Evolutionary conservation across 2,329 filamentous ascomycete genomes (phyloP).

Genomic region (Penicillium sp.): DNA sequence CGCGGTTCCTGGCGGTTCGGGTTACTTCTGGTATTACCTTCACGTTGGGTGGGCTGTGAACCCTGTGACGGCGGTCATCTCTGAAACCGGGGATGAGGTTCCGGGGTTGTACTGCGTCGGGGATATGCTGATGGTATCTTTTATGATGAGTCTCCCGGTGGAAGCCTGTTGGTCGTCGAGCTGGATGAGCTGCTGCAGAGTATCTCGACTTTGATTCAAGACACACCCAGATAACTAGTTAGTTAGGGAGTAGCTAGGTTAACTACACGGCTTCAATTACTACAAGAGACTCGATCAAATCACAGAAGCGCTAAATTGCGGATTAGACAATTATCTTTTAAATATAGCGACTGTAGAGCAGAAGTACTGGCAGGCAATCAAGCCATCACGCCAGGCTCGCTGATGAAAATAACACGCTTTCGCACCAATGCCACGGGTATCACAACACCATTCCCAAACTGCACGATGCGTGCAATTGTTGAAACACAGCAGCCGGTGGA

Average conservation of each 20-base stretch:
- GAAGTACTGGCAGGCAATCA: conserved; percentile 4
- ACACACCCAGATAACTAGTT: not conserved
- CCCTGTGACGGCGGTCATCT: conserved; percentile 53
- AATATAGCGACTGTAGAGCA: conserved; percentile 21
- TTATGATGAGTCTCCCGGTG: conserved; percentile 60
- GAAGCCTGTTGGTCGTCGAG: conserved; percentile 45
- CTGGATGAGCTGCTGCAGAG: conserved; percentile 37
- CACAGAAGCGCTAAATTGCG: conserved; percentile 13
- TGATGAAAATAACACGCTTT: conserved; percentile 9
- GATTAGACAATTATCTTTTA: conserved; percentile 21
- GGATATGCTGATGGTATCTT: conserved; percentile 63
- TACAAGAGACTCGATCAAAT: not conserved
- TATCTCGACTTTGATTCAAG: not conserved
- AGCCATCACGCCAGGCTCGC: conserved; percentile 6
- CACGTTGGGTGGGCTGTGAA: conserved; percentile 59
- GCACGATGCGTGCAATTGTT: conserved; percentile 10
- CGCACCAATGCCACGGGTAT: conserved; percentile 23
- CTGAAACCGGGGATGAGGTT: conserved; percentile 44
- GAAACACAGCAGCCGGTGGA: conserved; percentile 14
- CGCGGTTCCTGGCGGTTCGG: conserved; percentile 60
- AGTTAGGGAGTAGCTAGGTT: too few species aligned
- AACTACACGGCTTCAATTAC: too few species aligned
- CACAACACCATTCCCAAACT: conserved; percentile 20
- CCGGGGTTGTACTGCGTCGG: conserved; percentile 58
- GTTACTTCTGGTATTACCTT: conserved; percentile 64